phyloP scores from a whole-genome alignment of 1,284 basidiomycete species.

The Lentinula novae-zelandiae region DNA sequence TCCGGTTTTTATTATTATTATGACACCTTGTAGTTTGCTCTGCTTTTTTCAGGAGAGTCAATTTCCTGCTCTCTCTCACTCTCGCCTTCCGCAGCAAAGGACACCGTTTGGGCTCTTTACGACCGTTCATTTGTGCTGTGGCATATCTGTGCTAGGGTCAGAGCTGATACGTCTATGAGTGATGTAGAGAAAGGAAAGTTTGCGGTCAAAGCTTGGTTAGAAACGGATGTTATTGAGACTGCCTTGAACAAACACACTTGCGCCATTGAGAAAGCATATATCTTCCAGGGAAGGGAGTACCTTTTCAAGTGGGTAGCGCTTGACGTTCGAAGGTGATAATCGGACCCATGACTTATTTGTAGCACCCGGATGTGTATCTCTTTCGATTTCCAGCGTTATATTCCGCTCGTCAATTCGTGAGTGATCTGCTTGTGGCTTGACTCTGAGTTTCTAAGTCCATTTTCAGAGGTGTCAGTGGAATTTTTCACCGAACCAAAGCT shows the following conservation, averaged over 20 bases:
- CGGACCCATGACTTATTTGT: slow-evolving; percentile 8
- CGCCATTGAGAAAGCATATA: slow-evolving; percentile 57
- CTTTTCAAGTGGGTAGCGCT: slow-evolving; percentile 62
- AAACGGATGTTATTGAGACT: slow-evolving; percentile 61
- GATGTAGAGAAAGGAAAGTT: slow-evolving; percentile 57
- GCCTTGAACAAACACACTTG: slow-evolving; percentile 64
- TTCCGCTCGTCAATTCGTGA: slow-evolving; percentile 58
- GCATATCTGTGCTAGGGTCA: slow-evolving; percentile 66
- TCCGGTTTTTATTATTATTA: not conserved
- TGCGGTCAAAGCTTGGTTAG: slow-evolving; percentile 66
- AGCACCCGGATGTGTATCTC: slow-evolving; percentile 71
- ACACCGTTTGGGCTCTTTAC: slow-evolving; percentile 70
- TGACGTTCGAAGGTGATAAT: not conserved
- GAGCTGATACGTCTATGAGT: slow-evolving; percentile 33
- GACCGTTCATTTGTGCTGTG: slow-evolving; percentile 67
- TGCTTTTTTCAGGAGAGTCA: slow-evolving; percentile 69
- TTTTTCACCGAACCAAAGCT: slow-evolving; percentile 62
- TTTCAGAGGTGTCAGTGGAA: slow-evolving; percentile 43
- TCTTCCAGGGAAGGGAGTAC: slow-evolving; percentile 69
- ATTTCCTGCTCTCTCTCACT: slow-evolving; percentile 33
- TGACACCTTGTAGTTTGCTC: slow-evolving; percentile 43
- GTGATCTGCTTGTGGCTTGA: slow-evolving; percentile 22
- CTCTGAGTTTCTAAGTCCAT: not conserved
- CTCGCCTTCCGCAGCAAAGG: slow-evolving; percentile 38
- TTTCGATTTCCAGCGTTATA: slow-evolving; percentile 62